Base-by-base conservation (phyloP, 1,139 yeast genomes). In the Diutina scorzettiae region DNA sequence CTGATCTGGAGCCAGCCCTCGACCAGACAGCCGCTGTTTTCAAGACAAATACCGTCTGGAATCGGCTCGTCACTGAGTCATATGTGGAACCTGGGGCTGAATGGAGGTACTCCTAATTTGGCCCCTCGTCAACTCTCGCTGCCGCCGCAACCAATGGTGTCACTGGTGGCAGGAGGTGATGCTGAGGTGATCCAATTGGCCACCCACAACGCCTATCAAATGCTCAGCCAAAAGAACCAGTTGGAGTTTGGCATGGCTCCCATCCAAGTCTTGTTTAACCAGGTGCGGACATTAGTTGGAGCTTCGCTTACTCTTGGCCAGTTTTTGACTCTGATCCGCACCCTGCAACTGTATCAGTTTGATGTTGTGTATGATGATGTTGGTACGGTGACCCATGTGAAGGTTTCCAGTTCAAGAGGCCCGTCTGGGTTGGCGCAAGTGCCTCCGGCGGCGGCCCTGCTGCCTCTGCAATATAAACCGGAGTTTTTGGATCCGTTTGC, bases 351-450 rank as follows among this genome's bases (percentile, higher is more conserved):
- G 20, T 28, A 39, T 20, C 24, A 18, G 17, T 73, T 73, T 51
- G 75, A 71, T 32, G 55, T 70, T 41, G 53, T 66, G 29, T 69
- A 67, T 50, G 78, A 73, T 49, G 74, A 71, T 41, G 58, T 60
- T 44, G 75, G 76, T 2, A 63, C 62, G 11, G 72, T 71, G 2
- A 65, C 69, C 12, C 72, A 66, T 47, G 58, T 69, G 41, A 66
- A 68, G 47, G 21, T 27, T 16, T n/a, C 14, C 14, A 20, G 9
- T n/a, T 20, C 21, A 4, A 7, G 11, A 3, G 24, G 20, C 8
- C 9, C 20, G 3, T 23, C 28, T 9, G 39, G 39, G 16, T 16
- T 34, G 9, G 7, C 28, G 6, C 39, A 34, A 16, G 39, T 34
- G 27, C 39, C 39, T 12, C 37, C 37, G 8, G 14, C 37, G 7